phyloP scores from a whole-genome alignment of 176 grass and related monocot genomes.

The Oryza rufipogon region DNA sequence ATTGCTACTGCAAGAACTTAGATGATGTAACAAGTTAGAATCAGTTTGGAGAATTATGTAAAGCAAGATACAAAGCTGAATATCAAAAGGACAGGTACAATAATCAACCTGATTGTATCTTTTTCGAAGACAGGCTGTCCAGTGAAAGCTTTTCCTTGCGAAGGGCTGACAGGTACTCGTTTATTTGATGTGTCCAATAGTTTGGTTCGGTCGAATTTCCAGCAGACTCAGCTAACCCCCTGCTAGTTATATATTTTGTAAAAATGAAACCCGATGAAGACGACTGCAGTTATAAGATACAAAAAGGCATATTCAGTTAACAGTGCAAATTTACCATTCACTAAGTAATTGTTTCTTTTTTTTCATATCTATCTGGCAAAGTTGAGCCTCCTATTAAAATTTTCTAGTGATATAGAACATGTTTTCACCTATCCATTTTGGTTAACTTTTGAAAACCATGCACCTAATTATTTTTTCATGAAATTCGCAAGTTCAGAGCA shows the following conservation, averaged over 20 bases:
- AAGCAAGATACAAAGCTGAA: constrained; percentile 29
- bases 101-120: constrained; percentile 43
- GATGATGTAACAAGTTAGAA: constrained; percentile 27
- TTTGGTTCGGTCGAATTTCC: constrained; percentile 37
- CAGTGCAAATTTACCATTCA: background rate
- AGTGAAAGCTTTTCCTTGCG: constrained; percentile 49
- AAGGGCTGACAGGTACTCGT: constrained; percentile 55
- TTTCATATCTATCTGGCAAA: background rate
- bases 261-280: constrained; percentile 56
- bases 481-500: background rate
- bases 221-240: constrained; percentile 35
- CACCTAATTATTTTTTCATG: background rate
- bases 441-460: background rate
- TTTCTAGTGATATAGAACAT: background rate
- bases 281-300: constrained; percentile 30
- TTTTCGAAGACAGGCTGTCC: constrained; percentile 50
- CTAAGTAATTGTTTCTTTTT: background rate
- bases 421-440: background rate
- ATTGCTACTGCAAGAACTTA: constrained; percentile 66
- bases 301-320: background rate
- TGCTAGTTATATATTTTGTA: constrained; percentile 51
- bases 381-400: background rate
- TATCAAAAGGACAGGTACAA: constrained; percentile 25
- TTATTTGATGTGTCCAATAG: constrained; percentile 67
- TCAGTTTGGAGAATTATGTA: constrained; percentile 21